Base-by-base conservation (phyloP, 805 yeast genomes). In the Debaryomyces tyrocola region DNA sequence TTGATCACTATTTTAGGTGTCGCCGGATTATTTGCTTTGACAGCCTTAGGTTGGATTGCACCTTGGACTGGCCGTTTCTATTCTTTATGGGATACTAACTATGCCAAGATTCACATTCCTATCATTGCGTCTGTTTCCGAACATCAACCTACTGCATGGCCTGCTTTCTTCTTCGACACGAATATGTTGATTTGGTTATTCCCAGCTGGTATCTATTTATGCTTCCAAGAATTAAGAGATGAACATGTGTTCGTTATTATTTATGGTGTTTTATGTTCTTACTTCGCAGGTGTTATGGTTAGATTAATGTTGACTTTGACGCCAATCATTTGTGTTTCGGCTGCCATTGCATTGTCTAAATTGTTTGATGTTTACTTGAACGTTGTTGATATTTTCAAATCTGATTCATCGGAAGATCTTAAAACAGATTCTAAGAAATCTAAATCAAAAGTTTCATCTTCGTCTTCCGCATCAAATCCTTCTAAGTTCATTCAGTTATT, bases 131-230 rank as follows among this genome's bases (percentile, higher is more conserved):
- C 97, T 3, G 99, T 94, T 33, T 89, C 97, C 11, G 99, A 94
- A 74, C 99, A 94, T 75, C 99, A 94, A 77, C 99, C 99, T 49
- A 92, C 98, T n/a, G 96, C 99, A 4, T 94, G 99, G 99, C 96
- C 98, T 9, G 83, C 97, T 10, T 95, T 94, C 67, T 94, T 90
- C 80, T 89, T 92, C 64, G 99, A 94, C 67, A 85, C 94, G 43
- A 88, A 84, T 59, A 81, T 92, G 77, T 77, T 94, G 69, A 88
- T 92, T 59, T 95, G 99, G 99, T 77, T 94, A 56, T 94, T 94
- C 88, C 99, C 99, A 44, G 97, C 91, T 5, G 99, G 99, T 53
- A 86, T 95, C 41, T 94, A 87, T 72, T 69, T 94, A 55, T 78
- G 92, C 56, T 87, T 94, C 80, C 87, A 87, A 67, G 97, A 94